These are phyloP conservation scores for Jamesozyma jinghongensis DNA, from an alignment of 805 yeast species.

Conservation along the genomic window DNA sequence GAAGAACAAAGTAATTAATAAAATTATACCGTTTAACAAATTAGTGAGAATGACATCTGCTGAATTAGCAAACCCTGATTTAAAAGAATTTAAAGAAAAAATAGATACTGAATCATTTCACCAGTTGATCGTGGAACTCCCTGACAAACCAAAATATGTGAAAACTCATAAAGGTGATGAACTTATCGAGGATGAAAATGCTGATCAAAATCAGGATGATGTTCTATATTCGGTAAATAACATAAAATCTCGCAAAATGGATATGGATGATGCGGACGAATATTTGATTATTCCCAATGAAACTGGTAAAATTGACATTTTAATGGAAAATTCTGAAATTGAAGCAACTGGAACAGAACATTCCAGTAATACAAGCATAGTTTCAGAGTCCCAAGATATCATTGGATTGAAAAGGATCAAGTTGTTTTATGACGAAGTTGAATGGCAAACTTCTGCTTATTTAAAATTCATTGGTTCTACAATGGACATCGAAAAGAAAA, in stretches of 20 bases:
- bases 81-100: conserved; percentile 58
- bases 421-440: conserved; percentile 11
- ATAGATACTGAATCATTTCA: conserved; percentile 61
- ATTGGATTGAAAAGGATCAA: conserved; percentile 1
- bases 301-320: background rate
- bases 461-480: conserved; percentile 13
- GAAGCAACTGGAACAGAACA: background rate
- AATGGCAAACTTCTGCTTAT: conserved; percentile 8
- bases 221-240: conserved; percentile 24
- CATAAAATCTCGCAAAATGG: conserved; percentile 5
- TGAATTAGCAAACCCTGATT: conserved; percentile 70
- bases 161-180: conserved; percentile 88
- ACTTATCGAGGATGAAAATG: conserved; percentile 50
- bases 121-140: conserved; percentile 55
- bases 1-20: conserved; percentile 47
- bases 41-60: conserved; percentile 60
- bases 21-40: conserved; percentile 44
- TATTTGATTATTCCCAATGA: background rate
- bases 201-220: conserved; percentile 16
- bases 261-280: background rate
- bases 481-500: conserved; percentile 7
- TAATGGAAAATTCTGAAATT: background rate
- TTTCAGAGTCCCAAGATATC: background rate
- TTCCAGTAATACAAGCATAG: background rate
- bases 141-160: conserved; percentile 54